Conservation (phyloP, 1,139 yeast genomes). For the Protomyces arabidopsidicola region DNA sequence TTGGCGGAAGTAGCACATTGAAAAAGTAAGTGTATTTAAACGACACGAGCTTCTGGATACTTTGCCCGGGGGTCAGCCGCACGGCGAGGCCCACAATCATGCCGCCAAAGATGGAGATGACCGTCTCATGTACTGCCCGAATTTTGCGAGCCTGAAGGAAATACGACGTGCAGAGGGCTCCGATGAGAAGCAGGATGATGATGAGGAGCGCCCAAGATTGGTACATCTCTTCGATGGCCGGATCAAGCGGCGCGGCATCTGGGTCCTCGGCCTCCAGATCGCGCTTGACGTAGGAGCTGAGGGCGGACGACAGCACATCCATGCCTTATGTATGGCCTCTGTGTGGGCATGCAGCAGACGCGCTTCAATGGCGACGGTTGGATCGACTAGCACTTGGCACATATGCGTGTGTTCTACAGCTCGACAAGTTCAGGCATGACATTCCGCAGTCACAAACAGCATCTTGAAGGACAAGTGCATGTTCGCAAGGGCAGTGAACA, state of each 20-base stretch:
- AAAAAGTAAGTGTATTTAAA: slow-evolving; percentile 92
- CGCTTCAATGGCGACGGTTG: background rate
- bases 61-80: slow-evolving; percentile 88
- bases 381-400: too few relatives aligned
- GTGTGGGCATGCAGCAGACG: too few relatives aligned
- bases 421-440: too few relatives aligned
- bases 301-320: background rate
- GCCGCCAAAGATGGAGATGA: slow-evolving; percentile 89
- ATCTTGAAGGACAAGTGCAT: too few relatives aligned
- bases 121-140: slow-evolving; percentile 95
- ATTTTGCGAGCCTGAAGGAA: slow-evolving; percentile 86
- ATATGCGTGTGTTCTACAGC: too few relatives aligned
- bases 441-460: too few relatives aligned
- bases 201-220: slow-evolving; percentile 97
- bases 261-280: slow-evolving; percentile 26
- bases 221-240: slow-evolving; percentile 92
- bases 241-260: slow-evolving; percentile 52
- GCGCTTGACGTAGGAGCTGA: slow-evolving; percentile 1
- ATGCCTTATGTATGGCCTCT: background rate
- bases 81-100: slow-evolving; percentile 92
- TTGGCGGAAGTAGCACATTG: slow-evolving; percentile 90
- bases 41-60: slow-evolving; percentile 93
- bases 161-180: slow-evolving; percentile 93
- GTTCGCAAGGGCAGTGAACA: too few relatives aligned
- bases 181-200: slow-evolving; percentile 67